Evolutionary conservation across 352 stramenopile genomes (phyloP), one percentile per base, ranked within the genome.

Genomic region (Phytophthora pinifolia): DNA sequence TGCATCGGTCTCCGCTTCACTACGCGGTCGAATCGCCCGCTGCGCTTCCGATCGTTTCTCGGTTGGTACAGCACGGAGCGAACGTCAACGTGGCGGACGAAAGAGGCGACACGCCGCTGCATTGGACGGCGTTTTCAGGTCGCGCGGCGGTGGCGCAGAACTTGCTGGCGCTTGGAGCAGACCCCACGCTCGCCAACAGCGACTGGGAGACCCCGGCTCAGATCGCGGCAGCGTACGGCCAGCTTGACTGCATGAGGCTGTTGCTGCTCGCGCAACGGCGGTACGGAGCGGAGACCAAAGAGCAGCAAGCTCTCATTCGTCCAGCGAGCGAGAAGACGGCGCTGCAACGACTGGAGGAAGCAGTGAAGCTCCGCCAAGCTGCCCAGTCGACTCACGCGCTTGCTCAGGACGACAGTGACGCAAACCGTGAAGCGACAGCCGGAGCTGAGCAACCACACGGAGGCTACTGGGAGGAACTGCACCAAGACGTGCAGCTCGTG

Each of bases 401-500:
- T 22, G 33, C 46, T 32, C 22, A 42, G 31, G 17, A 59, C 46
- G 20, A 45, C 46, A 41, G 37, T 8, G 41, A 17, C 10, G 22
- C 9, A 46, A 39, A 27, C n/a, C 22, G 3, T 6, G 42, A n/a
- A 27, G 50, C 48, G 14, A 13, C 9, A 37, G 5, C 13, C 10
- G 7, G 6, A 34, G 48, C 47, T 55, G 56, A 67, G 33, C 57
- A 67, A 59, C 32, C 56, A 41, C 39, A 55, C 9, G 36, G 41
- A 48, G 56, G 54, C 14, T 83, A 89, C 60, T 89, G 81, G 81
- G 74, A 83, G 38, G 76, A 89, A 50, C 54, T 91, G 30, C 78
- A 89, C 29, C 72, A 83, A 53, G 69, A 84, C 32, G 68, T 89
- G 48, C 63, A 89, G 55, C 70, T 89, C 20, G 78, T 91, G n/a